phyloP scores from a whole-genome alignment of 257 asterid species.

The Nicotiana attenuata region DNA sequence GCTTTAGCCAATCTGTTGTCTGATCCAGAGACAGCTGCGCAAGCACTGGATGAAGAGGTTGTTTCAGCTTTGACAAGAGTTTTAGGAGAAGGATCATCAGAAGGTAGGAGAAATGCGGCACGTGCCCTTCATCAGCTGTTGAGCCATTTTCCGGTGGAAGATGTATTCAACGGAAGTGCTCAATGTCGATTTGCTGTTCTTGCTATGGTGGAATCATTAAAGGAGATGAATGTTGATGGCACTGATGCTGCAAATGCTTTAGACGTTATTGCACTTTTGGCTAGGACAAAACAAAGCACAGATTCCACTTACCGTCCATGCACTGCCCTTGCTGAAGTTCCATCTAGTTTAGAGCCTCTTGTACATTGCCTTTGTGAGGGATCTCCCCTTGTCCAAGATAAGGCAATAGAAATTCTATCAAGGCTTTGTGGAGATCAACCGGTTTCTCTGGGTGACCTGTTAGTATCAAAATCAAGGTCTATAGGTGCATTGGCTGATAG shows the following conservation, averaged over 20 bases:
- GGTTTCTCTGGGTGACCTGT: constrained; percentile 39
- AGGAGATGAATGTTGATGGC: constrained; percentile 55
- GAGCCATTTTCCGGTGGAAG: constrained; percentile 61
- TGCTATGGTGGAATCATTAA: constrained; percentile 60
- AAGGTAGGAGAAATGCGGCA: constrained; percentile 72
- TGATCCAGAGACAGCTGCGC: constrained; percentile 67
- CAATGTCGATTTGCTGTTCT: constrained; percentile 60
- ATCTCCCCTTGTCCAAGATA: constrained; percentile 53
- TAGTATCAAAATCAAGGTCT: constrained; percentile 45
- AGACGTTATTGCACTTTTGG: constrained; percentile 49
- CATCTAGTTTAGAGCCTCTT: constrained; percentile 61
- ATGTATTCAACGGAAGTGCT: constrained; percentile 52
- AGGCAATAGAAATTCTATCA: constrained; percentile 63
- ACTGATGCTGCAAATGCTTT: constrained; percentile 52
- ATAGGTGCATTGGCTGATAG: constrained; percentile 62
- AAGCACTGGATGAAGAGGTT: constrained; percentile 75
- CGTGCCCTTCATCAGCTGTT: constrained; percentile 70
- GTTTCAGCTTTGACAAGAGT: constrained; percentile 68
- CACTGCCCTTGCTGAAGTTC: constrained; percentile 53
- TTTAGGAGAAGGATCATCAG: constrained; percentile 65
- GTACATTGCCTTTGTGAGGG: constrained; percentile 67
- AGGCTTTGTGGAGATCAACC: constrained; percentile 67
- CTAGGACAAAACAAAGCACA: constrained; percentile 47
- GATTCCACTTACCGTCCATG: constrained; percentile 37
- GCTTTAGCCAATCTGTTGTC: constrained; percentile 67